Conservation (phyloP, 2,329 filamentous ascomycete species). For the Calonectria naviculata region DNA sequence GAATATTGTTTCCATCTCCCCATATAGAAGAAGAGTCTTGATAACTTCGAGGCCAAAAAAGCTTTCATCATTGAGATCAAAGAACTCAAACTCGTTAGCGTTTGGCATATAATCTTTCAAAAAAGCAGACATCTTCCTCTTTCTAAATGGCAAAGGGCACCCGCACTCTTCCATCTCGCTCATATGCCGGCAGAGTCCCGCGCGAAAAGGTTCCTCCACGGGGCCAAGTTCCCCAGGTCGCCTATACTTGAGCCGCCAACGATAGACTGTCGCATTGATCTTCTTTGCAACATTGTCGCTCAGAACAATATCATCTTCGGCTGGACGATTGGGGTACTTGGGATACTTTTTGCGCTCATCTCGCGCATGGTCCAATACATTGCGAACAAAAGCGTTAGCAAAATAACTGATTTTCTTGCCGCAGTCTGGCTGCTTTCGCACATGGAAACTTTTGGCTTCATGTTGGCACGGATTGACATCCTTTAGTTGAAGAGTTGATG, state of each 20-base stretch:
- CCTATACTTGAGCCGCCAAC: neutral
- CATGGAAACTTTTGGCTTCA: slow-evolving; percentile 17
- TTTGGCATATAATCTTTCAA: neutral
- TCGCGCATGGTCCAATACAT: neutral
- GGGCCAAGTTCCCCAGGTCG: neutral
- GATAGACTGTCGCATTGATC: neutral
- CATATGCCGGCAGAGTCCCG: neutral
- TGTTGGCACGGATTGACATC: slow-evolving; percentile 15
- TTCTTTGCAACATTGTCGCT: neutral
- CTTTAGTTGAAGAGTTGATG: slow-evolving; percentile 19
- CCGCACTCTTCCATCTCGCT: neutral
- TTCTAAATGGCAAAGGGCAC: neutral
- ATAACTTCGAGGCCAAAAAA: neutral
- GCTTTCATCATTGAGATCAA: neutral
- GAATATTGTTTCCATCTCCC: neutral
- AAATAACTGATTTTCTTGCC: slow-evolving; percentile 1
- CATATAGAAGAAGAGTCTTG: neutral
- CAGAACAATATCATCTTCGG: neutral
- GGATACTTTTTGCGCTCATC: neutral
- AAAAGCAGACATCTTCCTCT: neutral
- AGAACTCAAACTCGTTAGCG: neutral
- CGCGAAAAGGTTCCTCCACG: neutral
- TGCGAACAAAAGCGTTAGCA: neutral
- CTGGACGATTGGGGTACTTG: neutral
- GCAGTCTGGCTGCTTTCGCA: neutral